These are phyloP conservation scores for Kondoa subrosea DNA, from an alignment of 768 basidiomycete species.

Conservation along the genomic window DNA sequence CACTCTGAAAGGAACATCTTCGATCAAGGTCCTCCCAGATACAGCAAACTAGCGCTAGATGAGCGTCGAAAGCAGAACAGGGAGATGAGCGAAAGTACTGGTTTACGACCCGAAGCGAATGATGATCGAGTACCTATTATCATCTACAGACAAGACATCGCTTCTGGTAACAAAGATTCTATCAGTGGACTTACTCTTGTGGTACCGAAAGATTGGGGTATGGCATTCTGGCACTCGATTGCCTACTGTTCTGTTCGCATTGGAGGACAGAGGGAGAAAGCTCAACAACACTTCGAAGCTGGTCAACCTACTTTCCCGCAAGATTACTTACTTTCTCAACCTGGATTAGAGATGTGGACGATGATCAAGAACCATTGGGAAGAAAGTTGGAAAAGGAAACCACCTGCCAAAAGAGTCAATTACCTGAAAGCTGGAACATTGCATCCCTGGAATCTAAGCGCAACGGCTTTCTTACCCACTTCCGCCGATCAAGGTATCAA, in stretches of 20 bases:
- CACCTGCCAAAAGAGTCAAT: conserved; percentile 70
- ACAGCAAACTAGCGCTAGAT: background rate
- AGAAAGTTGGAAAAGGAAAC: conserved; percentile 56
- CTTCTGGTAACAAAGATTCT: conserved; percentile 37
- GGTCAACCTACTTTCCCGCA: conserved; percentile 59
- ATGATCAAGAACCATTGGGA: conserved; percentile 43
- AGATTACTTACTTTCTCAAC: conserved; percentile 50
- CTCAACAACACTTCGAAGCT: conserved; percentile 66
- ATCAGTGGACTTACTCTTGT: conserved; percentile 61
- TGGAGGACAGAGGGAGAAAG: conserved; percentile 66
- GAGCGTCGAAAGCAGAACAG: background rate
- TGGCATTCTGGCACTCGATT: conserved; percentile 73
- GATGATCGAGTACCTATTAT: conserved; percentile 74
- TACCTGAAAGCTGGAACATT: conserved; percentile 47
- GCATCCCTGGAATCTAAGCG: conserved; percentile 65
- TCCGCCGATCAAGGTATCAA: background rate
- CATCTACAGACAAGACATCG: conserved; percentile 54
- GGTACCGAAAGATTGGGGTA: conserved; percentile 73
- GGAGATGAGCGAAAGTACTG: background rate
- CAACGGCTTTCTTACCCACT: conserved; percentile 34
- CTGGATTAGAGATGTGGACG: conserved; percentile 42
- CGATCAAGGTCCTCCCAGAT: background rate
- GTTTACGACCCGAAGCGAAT: conserved; percentile 47
- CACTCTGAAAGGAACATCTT: background rate
- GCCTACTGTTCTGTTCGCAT: conserved; percentile 66